Evolutionary conservation across 345 rosid genomes (phyloP).

Genomic region (Aegle marmelos): DNA sequence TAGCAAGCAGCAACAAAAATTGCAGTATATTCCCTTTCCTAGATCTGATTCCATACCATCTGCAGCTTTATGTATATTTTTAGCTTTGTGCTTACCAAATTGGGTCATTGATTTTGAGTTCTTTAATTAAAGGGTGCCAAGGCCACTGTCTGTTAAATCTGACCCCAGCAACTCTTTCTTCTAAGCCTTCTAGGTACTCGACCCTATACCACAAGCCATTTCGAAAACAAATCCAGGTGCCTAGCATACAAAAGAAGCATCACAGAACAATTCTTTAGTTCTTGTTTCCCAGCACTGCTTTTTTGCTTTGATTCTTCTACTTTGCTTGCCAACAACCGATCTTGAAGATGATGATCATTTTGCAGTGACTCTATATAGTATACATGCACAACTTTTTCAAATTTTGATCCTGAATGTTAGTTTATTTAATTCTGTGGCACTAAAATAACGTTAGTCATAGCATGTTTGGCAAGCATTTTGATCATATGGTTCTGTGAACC

Average conservation of each 20-base stretch:
- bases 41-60: neutral
- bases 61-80: neutral
- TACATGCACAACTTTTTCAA: neutral
- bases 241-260: neutral
- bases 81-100: neutral
- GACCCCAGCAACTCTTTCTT: no score
- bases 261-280: neutral
- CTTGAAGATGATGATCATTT: no score
- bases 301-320: neutral
- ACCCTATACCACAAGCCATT: no score
- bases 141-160: no score
- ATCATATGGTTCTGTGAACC: neutral
- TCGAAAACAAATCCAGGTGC: no score
- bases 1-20: no score
- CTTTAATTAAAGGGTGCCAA: no score
- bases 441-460: neutral
- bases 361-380: no score
- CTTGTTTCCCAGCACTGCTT: neutral
- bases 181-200: no score
- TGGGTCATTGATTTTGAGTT: neutral
- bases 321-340: no score
- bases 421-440: neutral
- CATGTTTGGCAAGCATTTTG: neutral
- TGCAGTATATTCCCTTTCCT: neutral
- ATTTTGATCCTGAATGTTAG: neutral